These are phyloP conservation scores for Chenopodium formosanum DNA, from an alignment of 148 eudicot genomes.

Conservation along the genomic window DNA sequence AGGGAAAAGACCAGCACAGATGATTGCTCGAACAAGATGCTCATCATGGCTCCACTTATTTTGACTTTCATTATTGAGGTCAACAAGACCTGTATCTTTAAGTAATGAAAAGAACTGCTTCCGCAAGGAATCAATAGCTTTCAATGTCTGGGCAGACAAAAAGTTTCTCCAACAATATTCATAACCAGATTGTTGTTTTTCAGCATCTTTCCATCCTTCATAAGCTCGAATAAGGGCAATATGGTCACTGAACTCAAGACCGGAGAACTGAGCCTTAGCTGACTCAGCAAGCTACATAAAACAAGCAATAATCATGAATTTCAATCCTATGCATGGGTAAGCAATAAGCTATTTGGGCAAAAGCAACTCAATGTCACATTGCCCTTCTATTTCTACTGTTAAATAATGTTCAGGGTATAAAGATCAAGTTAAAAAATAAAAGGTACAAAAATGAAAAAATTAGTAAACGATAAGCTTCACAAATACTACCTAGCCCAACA, in stretches of 20 bases:
- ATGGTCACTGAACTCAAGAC: constrained; percentile 90
- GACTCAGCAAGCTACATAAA: constrained; percentile 86
- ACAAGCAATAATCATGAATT: constrained; percentile 7
- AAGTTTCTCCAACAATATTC: constrained; percentile 96
- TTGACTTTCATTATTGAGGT: constrained; percentile 48
- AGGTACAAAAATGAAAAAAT: too few relatives aligned
- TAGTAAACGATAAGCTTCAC: too few relatives aligned
- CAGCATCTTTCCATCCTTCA: constrained; percentile 96
- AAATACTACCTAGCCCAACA: too few relatives aligned
- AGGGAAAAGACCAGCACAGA: constrained; percentile 86
- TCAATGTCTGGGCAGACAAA: constrained; percentile 83
- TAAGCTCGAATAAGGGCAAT: constrained; percentile 86
- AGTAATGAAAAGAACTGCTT: constrained; percentile 79
- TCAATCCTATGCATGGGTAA: neutral
- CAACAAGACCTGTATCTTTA: constrained; percentile 75
- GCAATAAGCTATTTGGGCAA: too few relatives aligned
- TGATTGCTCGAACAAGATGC: constrained; percentile 75
- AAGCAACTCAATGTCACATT: too few relatives aligned
- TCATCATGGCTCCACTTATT: constrained; percentile 80
- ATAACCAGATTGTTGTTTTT: constrained; percentile 64
- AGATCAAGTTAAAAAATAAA: too few relatives aligned
- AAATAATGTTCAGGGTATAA: too few relatives aligned
- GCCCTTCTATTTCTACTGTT: too few relatives aligned
- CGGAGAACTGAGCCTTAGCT: constrained; percentile 89
- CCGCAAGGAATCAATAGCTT: constrained; percentile 82